A percentile compares a stretch with the other conserved stretches of the same genome.
These are phyloP conservation scores for Cyberlindnera samutprakarnensis DNA, from an alignment of 805 yeast genomes.

Conservation along the genomic window DNA sequence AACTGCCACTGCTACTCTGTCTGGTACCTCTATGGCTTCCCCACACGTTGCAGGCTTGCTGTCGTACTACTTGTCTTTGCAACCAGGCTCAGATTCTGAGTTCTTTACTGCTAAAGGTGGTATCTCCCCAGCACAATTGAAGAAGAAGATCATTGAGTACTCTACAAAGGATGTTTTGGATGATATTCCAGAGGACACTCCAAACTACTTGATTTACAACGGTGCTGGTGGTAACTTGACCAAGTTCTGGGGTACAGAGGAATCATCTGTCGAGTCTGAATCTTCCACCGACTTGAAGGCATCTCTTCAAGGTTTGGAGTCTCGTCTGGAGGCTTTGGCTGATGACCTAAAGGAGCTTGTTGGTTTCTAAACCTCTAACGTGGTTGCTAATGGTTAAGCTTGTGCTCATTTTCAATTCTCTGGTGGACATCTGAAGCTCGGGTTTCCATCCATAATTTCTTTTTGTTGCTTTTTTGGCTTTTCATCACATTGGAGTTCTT, in stretches of 20 bases:
- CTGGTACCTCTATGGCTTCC: slow-evolving; percentile 98
- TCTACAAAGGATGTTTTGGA: slow-evolving; percentile 53
- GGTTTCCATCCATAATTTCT: too few relatives aligned
- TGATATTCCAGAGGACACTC: slow-evolving; percentile 67
- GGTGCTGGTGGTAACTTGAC: slow-evolving; percentile 69
- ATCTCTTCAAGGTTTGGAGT: slow-evolving; percentile 18
- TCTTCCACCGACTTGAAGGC: slow-evolving; percentile 5
- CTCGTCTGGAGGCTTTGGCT: slow-evolving; percentile 10
- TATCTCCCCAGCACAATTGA: slow-evolving; percentile 66
- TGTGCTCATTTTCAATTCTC: too few relatives aligned
- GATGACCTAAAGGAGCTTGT: slow-evolving; percentile 14
- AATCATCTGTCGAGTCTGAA: too few relatives aligned
- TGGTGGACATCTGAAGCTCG: too few relatives aligned
- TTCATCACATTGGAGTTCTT: too few relatives aligned
- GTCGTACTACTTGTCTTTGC: slow-evolving; percentile 80
- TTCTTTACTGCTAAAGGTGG: slow-evolving; percentile 46
- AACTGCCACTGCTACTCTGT: slow-evolving; percentile 69
- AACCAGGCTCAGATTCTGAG: slow-evolving; percentile 65
- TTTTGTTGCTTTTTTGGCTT: too few relatives aligned
- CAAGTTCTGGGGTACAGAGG: slow-evolving; percentile 21
- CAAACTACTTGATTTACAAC: slow-evolving; percentile 69
- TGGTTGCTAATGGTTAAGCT: too few relatives aligned
- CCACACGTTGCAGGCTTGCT: slow-evolving; percentile 93
- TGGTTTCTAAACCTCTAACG: slow-evolving; percentile 7
- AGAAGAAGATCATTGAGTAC: slow-evolving; percentile 64